Evolutionary conservation across 345 rosid species (phyloP), one percentile per base, ranked within the genome.

Genomic region (Linum usitatissimum): DNA sequence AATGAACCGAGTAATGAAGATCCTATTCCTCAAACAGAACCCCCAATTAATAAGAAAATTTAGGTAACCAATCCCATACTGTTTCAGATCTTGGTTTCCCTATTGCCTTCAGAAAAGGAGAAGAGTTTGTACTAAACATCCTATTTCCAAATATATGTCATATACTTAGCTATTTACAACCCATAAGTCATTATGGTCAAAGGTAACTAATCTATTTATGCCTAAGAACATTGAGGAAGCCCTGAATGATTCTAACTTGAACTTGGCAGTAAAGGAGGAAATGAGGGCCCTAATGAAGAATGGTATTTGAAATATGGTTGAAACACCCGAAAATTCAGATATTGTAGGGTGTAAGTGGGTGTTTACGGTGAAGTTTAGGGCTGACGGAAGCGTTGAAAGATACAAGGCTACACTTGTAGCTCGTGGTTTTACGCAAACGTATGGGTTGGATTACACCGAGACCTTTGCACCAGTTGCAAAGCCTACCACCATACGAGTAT

Each of bases 121-220:
- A 38, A 61, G 55, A 40, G 40, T 17, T 39, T 34, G 30, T 6
- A 38, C 63, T 17, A 61, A 61, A 40, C 18, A 42, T 61, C 64
- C n/a, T 18, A 61, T 45, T 18, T 39, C 31, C 1, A 42, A 61
- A 13, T 61, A 40, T 5, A 2, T 61, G 4, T 6, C 64, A 3
- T 60, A 60, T 15, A 9, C 6, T 60, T 17, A 18, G 21, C 21
- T 60, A 7, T 60, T 48, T 14, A 6, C 5, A 15, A 5, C 36
- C 0, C 8, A 39, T 28, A 45, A 0, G 28, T 34, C 64, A 19
- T 61, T 61, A 13, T 18, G 8, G 19, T 4, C 12, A 15, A 9
- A 14, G 7, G 18, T 60, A 34, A 15, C 18, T 38, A 36, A n/a
- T 34, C 18, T 5, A 18, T 10, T 34, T 10, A 17, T 60, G 6